Conservation (phyloP, 2,329 filamentous ascomycete species). For the Penicillium janthinellum region DNA sequence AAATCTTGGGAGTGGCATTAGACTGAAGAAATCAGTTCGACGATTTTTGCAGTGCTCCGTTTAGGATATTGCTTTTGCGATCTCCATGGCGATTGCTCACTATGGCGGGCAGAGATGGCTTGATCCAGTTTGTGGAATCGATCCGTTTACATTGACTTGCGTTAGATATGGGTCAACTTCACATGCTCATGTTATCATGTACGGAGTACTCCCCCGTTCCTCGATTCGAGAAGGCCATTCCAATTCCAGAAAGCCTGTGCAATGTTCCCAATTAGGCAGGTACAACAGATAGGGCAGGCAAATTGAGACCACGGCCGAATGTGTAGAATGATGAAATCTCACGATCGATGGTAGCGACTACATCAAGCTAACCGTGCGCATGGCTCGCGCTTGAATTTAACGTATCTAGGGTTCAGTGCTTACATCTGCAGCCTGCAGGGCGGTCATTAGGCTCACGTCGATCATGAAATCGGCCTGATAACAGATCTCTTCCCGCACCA, state of each 20-base stretch:
- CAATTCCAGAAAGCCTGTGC: not conserved
- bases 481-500: not conserved
- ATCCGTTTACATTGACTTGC: not conserved
- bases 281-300: not conserved
- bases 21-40: too few relatives aligned
- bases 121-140: not conserved
- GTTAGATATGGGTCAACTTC: not conserved
- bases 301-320: not conserved
- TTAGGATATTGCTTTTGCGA: not conserved
- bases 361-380: not conserved
- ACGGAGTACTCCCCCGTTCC: not conserved
- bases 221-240: not conserved
- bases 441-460: not conserved
- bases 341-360: not conserved
- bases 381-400: not conserved
- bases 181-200: not conserved
- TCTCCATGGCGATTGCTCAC: not conserved
- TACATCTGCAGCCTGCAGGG: not conserved
- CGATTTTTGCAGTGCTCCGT: too few relatives aligned
- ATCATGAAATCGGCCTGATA: not conserved
- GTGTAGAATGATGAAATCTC: not conserved
- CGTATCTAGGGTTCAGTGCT: conserved; percentile 1
- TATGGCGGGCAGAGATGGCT: not conserved
- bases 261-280: not conserved
- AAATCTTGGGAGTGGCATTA: too few relatives aligned